Conservation (phyloP, 2,329 filamentous ascomycete genomes). For the Apiospora kogelbergensis region DNA sequence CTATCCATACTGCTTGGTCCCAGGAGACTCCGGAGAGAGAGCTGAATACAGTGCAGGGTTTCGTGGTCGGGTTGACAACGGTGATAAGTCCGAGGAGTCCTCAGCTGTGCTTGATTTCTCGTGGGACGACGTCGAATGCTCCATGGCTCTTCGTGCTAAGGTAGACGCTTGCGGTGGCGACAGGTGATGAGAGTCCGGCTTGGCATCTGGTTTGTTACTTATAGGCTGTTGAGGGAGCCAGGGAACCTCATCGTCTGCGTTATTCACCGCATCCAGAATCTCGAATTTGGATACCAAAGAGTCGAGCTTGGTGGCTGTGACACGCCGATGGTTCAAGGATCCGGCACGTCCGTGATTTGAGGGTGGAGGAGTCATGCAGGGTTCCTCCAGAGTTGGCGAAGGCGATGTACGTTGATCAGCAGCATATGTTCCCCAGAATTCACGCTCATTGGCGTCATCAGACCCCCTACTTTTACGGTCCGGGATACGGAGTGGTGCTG, state of each 20-base stretch:
- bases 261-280: slow-evolving; percentile 27
- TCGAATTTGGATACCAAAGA: slow-evolving; percentile 37
- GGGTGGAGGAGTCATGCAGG: background rate
- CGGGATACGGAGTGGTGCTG: slow-evolving; percentile 24
- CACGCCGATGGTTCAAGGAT: slow-evolving; percentile 17
- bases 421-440: background rate
- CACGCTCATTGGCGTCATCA: background rate
- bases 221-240: background rate
- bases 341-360: background rate
- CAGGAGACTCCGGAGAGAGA: slow-evolving; percentile 14
- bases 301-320: slow-evolving; percentile 23
- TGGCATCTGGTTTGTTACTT: background rate
- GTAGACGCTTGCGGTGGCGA: background rate
- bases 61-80: slow-evolving; percentile 6
- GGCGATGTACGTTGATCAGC: background rate
- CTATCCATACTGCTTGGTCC: slow-evolving; percentile 22
- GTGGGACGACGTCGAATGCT: background rate
- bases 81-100: background rate
- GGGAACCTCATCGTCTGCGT: slow-evolving; percentile 14
- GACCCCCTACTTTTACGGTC: slow-evolving; percentile 16
- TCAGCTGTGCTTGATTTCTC: background rate
- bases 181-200: background rate
- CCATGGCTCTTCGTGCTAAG: background rate
- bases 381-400: background rate
- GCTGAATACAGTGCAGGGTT: slow-evolving; percentile 1